These are phyloP conservation scores for Zygosaccharomyces lentus DNA, from an alignment of 805 yeast species.

Conservation along the genomic window DNA sequence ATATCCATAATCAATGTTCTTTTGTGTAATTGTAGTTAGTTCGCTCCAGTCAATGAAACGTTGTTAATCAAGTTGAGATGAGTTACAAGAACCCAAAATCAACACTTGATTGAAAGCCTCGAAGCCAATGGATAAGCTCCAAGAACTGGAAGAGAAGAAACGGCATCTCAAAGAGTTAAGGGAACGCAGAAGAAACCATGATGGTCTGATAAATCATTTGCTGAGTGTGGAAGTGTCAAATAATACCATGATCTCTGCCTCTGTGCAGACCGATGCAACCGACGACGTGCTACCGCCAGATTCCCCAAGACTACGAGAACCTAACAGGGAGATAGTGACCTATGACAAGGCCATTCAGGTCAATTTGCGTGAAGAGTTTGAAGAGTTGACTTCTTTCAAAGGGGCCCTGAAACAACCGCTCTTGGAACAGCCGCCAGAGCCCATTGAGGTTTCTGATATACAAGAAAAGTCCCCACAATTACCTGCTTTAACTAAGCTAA, in stretches of 20 bases:
- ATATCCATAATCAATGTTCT: conserved; percentile 32
- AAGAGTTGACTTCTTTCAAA: background rate
- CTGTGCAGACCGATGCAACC: conserved; percentile 24
- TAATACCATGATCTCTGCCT: conserved; percentile 13
- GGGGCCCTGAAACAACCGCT: background rate
- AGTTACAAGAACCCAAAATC: conserved; percentile 9
- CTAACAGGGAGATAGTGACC: conserved; percentile 12
- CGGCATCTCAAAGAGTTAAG: conserved; percentile 50
- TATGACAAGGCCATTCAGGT: conserved; percentile 29
- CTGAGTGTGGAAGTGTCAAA: background rate
- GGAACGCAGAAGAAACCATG: conserved; percentile 38
- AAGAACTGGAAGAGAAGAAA: conserved; percentile 49
- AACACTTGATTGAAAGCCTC: conserved; percentile 11
- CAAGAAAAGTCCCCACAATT: background rate
- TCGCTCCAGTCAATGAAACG: background rate
- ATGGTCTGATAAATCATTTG: conserved; percentile 13
- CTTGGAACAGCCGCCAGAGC: background rate
- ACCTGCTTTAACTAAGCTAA: background rate
- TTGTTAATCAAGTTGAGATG: background rate
- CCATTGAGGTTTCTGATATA: background rate
- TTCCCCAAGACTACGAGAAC: background rate
- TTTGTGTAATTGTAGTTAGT: background rate
- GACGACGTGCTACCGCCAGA: background rate
- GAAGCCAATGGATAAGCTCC: conserved; percentile 30
- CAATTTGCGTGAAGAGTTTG: conserved; percentile 7